Evolutionary conservation across 345 rosid species (phyloP).

Genomic region (Citrus medica): DNA sequence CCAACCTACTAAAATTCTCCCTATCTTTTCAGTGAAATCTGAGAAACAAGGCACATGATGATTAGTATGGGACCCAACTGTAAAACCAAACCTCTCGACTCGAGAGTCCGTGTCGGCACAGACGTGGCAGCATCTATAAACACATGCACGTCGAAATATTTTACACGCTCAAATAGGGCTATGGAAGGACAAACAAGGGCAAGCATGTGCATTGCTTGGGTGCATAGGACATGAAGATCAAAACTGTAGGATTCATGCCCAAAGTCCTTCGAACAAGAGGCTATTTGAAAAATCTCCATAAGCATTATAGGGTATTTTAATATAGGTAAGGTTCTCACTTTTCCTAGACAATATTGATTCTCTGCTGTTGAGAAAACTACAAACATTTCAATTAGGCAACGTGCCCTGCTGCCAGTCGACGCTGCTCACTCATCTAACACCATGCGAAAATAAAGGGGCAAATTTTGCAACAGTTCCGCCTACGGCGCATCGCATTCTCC

Average conservation of each 20-base stretch:
- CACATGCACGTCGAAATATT: constrained; percentile 24
- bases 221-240: constrained; percentile 22
- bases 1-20: not conserved
- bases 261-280: constrained; percentile 6
- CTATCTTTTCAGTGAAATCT: constrained; percentile 2
- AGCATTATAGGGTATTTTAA: not conserved
- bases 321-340: constrained; percentile 4
- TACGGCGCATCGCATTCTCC: not conserved
- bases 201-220: constrained; percentile 35
- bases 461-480: not conserved
- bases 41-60: constrained; percentile 32
- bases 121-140: constrained; percentile 42
- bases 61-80: constrained; percentile 25
- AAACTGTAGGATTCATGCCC: constrained; percentile 13
- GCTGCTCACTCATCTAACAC: not conserved
- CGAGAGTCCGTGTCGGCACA: constrained; percentile 34
- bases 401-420: constrained; percentile 13
- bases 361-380: constrained; percentile 4
- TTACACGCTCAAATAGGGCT: not conserved
- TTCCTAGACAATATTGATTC: constrained; percentile 12
- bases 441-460: not conserved
- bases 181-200: not conserved
- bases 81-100: constrained; percentile 13
- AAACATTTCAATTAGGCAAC: constrained; percentile 17
- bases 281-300: not conserved